Base-by-base conservation (phyloP, 2,329 filamentous ascomycete species). In the Apiospora sp. region DNA sequence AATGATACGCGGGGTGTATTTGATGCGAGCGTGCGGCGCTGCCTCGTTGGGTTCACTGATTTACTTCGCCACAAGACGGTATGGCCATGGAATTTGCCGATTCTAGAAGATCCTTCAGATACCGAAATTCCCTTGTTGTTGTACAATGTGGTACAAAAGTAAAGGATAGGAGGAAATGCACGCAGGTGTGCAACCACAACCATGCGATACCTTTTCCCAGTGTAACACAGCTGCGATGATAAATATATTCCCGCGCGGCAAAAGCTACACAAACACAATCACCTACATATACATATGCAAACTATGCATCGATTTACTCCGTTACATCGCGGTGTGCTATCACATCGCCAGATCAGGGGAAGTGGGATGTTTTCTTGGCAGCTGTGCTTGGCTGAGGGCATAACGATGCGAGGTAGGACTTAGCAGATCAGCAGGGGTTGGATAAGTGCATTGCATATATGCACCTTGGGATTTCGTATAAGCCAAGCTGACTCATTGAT, bases 371-470 rank as follows among this genome's bases (percentile, higher is more conserved):
- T 41, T 41, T 7, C 58, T 64, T 64, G 58, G 58, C 58, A 41
- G 30, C 58, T 64, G 58, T 22, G 34, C 34, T 41, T 41, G 34
- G 34, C 58, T 41, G 19, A 34, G 22, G 12, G 19, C 14, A 64
- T 41, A 30, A 19, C 34, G 54, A 61, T 37, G 54, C 54, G 54
- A 61, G 34, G 54, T 19, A 64, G 34, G 19, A 34, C 13, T 34
- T 34, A 41, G 8, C 58, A 64, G 49, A 41, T 10, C 8, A 10
- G 37, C 37, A 41, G 58, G 58, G 58, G 19, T 64, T 41, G 30
- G 34, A 41, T 41, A 64, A 64, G 30, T 64, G 58, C 58, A 64
- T 64, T 41, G 58, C 58, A 64, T 51, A 46, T 19, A 64, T 64
- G 58, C 58, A n/a, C 19, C 22, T n/a, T 64, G 16, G 30, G 54